These are phyloP conservation scores for Puya raimondii DNA, from an alignment of 176 grass and related monocot genomes.

Conservation along the genomic window DNA sequence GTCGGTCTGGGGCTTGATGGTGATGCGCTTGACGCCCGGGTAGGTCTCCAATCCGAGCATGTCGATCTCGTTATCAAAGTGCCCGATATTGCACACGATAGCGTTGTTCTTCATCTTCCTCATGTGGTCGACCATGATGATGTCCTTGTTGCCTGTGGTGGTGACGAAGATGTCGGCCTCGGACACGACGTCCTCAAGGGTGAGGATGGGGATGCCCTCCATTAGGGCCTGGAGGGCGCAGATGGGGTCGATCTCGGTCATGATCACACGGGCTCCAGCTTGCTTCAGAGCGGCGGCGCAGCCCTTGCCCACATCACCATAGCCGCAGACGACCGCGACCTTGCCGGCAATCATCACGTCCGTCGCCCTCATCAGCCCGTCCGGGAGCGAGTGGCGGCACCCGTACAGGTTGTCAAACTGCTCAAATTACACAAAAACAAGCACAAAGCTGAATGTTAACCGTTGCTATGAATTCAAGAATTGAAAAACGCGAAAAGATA, in stretches of 20 bases:
- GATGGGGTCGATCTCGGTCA: slow-evolving; percentile 96
- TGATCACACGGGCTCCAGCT: slow-evolving; percentile 91
- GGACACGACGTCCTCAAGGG: slow-evolving; percentile 73
- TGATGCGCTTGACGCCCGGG: slow-evolving; percentile 88
- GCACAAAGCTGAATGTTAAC: neutral
- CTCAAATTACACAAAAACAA: neutral
- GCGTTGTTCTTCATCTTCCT: slow-evolving; percentile 99
- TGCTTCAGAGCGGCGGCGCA: slow-evolving; percentile 84
- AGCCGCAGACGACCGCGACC: slow-evolving; percentile 82
- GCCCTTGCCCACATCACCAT: slow-evolving; percentile 94
- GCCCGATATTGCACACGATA: slow-evolving; percentile 97
- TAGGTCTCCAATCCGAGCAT: slow-evolving; percentile 83
- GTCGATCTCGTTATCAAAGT: slow-evolving; percentile 98
- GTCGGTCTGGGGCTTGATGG: slow-evolving; percentile 99
- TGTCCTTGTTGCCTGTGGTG: slow-evolving; percentile 97
- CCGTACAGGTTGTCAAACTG: slow-evolving; percentile 97
- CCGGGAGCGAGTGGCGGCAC: slow-evolving; percentile 93
- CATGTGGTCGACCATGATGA: slow-evolving; percentile 98
- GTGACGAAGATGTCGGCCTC: slow-evolving; percentile 87
- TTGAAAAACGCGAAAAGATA: neutral
- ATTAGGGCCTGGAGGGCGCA: slow-evolving; percentile 95
- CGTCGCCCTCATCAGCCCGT: slow-evolving; percentile 94
- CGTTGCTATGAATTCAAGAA: neutral
- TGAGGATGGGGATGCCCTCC: slow-evolving; percentile 81
- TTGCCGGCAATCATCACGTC: slow-evolving; percentile 99